phyloP scores from a whole-genome alignment of 23 red algal genomes.

The Gracilariopsis chorda region DNA sequence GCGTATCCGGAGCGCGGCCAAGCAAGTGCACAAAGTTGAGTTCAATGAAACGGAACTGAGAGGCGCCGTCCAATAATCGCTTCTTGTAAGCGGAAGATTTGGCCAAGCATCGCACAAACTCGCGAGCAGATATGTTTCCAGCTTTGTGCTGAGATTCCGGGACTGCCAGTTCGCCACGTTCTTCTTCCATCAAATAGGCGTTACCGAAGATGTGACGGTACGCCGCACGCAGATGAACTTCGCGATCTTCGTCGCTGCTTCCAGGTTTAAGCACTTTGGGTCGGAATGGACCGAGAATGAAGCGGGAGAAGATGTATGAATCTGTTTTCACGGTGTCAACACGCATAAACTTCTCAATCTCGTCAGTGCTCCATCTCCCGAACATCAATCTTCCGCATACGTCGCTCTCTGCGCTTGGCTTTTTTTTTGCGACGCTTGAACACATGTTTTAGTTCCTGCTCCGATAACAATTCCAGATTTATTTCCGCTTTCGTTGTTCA shows the following conservation, averaged over 20 bases:
- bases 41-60: conserved; percentile 71
- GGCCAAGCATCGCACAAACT: conserved; percentile 72
- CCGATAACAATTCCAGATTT: no score
- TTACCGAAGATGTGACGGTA: conserved; percentile 79
- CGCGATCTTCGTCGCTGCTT: conserved; percentile 26
- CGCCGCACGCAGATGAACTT: conserved; percentile 40
- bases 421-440: no score
- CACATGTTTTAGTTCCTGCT: no score
- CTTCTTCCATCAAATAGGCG: conserved; percentile 82
- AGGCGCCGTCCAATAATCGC: conserved; percentile 73
- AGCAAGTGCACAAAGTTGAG: conserved; percentile 85
- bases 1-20: conserved; percentile 64
- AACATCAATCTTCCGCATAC: no score
- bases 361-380: no score
- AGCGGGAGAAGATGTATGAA: conserved; percentile 69
- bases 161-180: conserved; percentile 60
- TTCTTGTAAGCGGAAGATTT: conserved; percentile 74
- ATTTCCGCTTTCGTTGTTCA: no score
- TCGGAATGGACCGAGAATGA: conserved; percentile 63
- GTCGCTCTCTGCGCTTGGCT: no score
- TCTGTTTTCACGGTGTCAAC: conserved; percentile 47
- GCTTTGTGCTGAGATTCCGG: conserved; percentile 58
- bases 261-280: conserved; percentile 16
- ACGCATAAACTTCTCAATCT: no score
- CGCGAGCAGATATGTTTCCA: conserved; percentile 60